Percentiles rank a stretch among this genome's conserved stretches.
Evolutionary conservation across 495 filamentous ascomycete genomes (phyloP).

Genomic region (Podospora appendiculata): DNA sequence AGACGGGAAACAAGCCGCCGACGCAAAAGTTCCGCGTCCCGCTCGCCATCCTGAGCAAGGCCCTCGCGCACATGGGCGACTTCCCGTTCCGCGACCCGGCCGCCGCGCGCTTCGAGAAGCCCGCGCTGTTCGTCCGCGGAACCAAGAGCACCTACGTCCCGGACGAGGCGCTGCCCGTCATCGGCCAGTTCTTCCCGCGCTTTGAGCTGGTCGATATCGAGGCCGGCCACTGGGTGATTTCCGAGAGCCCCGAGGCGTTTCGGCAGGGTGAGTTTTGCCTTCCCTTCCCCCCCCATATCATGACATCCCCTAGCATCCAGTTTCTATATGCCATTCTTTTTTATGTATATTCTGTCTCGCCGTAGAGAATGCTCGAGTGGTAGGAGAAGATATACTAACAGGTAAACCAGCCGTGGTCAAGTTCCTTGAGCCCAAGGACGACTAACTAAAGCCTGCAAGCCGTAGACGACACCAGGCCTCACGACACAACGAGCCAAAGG

Average conservation of each 20-base stretch:
- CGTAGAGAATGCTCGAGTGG: too few species aligned
- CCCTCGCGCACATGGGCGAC: slow-evolving; percentile 58
- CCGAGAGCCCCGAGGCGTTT: slow-evolving; percentile 85
- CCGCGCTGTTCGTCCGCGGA: slow-evolving; percentile 76
- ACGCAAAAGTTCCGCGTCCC: slow-evolving; percentile 40
- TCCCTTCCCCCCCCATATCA: too few species aligned
- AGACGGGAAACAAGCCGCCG: neutral
- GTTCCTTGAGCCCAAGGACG: slow-evolving; percentile 53
- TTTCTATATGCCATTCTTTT: too few species aligned
- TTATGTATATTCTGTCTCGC: too few species aligned
- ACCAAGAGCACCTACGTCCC: slow-evolving; percentile 78
- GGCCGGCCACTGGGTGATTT: slow-evolving; percentile 89
- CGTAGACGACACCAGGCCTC: too few species aligned
- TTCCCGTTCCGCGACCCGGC: slow-evolving; percentile 73
- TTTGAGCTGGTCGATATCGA: slow-evolving; percentile 78
- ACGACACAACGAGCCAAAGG: too few species aligned
- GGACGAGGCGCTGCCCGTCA: slow-evolving; percentile 78
- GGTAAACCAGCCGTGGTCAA: slow-evolving; percentile 54
- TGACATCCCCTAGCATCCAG: too few species aligned
- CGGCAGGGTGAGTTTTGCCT: slow-evolving; percentile 57
- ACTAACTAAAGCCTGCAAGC: neutral
- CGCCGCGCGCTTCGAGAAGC: slow-evolving; percentile 58
- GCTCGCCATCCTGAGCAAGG: slow-evolving; percentile 26
- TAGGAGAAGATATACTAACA: too few species aligned
- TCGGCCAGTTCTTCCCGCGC: slow-evolving; percentile 83